Evolutionary conservation across 768 basidiomycete genomes (phyloP).

Genomic region (Tylopilus sp.): DNA sequence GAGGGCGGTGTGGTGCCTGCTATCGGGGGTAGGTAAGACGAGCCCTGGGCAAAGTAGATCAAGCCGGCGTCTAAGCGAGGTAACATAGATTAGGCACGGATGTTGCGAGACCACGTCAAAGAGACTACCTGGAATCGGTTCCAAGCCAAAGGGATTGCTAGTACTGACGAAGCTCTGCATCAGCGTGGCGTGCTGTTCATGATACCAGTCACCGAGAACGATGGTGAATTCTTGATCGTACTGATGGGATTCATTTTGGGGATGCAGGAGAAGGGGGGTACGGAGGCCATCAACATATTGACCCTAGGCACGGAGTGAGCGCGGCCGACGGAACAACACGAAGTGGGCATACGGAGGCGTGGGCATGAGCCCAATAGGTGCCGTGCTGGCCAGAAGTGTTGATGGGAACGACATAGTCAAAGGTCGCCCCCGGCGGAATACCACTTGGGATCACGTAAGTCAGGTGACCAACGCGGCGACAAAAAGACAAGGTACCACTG

Average conservation of each 20-base stretch:
- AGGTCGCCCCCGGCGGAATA: constrained; percentile 68
- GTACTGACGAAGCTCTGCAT: constrained; percentile 64
- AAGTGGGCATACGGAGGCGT: constrained; percentile 39
- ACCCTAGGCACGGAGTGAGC: constrained; percentile 42
- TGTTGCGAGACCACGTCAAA: background rate
- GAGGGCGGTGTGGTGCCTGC: constrained; percentile 42
- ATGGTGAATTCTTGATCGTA: constrained; percentile 94
- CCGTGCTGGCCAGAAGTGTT: constrained; percentile 69
- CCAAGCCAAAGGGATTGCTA: constrained; percentile 77
- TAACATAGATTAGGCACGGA: background rate
- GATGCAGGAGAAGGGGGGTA: constrained; percentile 79
- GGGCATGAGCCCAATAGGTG: constrained; percentile 79
- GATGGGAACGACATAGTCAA: constrained; percentile 74
- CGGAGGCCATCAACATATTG: constrained; percentile 94
- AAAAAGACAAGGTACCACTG: constrained; percentile 60
- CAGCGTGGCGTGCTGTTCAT: constrained; percentile 64
- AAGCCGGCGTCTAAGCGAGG: constrained; percentile 60
- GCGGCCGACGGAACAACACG: too few species aligned
- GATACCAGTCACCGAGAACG: constrained; percentile 91
- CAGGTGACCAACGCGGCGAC: background rate
- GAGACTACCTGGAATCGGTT: constrained; percentile 77
- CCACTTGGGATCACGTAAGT: constrained; percentile 42
- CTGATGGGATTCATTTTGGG: constrained; percentile 54
- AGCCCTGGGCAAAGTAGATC: constrained; percentile 81
- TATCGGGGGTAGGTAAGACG: constrained; percentile 62